A percentile compares a stretch with the other conserved stretches of the same genome.
These are phyloP conservation scores for Scutellaria barbata DNA, from an alignment of 257 asterid species.

Conservation along the genomic window DNA sequence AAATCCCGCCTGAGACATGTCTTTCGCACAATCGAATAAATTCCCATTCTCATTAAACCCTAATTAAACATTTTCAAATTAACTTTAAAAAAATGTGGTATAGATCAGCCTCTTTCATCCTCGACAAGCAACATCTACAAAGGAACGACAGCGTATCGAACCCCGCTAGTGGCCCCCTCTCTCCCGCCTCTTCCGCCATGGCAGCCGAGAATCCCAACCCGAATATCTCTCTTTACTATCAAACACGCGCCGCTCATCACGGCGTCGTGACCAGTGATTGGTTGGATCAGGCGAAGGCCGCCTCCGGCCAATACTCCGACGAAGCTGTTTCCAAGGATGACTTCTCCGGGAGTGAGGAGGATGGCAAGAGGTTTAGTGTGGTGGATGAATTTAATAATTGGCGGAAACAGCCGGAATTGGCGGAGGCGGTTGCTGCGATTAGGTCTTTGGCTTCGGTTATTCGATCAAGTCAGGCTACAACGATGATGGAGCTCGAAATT, in stretches of 20 bases:
- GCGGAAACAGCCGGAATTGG: constrained; percentile 90
- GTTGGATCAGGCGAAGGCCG: constrained; percentile 90
- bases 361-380: constrained; percentile 54
- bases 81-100: constrained; percentile 31
- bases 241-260: constrained; percentile 90
- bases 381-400: constrained; percentile 84
- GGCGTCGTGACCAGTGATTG: constrained; percentile 92
- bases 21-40: constrained; percentile 5
- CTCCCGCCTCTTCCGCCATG: constrained; percentile 55
- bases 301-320: constrained; percentile 54
- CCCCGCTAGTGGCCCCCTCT: constrained; percentile 29
- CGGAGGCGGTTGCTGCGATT: constrained; percentile 98
- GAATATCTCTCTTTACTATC: constrained; percentile 74
- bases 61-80: background rate
- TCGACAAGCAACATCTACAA: constrained; percentile 33
- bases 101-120: constrained; percentile 40
- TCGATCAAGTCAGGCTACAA: constrained; percentile 79
- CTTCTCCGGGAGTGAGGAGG: constrained; percentile 45
- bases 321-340: constrained; percentile 40
- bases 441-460: constrained; percentile 94
- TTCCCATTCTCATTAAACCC: constrained; percentile 25
- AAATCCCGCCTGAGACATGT: background rate
- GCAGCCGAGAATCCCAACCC: constrained; percentile 54
- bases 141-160: constrained; percentile 31
- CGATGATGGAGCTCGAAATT: constrained; percentile 94